Evolutionary conservation across 202 grass and related monocot species (phyloP).

Genomic region (Setaria italica): DNA sequence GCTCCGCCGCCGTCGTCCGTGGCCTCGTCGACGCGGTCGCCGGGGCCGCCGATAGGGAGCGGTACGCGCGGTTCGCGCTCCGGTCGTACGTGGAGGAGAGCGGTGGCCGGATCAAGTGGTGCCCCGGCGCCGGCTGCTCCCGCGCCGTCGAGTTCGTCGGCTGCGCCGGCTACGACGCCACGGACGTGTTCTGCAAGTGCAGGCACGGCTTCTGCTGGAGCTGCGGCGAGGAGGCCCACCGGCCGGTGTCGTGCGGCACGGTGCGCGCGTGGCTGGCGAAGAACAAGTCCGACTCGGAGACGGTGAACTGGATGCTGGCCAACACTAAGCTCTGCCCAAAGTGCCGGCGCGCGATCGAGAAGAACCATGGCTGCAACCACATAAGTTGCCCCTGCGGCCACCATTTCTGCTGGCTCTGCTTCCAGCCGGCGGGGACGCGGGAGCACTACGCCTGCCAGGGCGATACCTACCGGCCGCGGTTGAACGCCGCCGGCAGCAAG

Average conservation of each 20-base stretch:
- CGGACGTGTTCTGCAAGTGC: slow-evolving; percentile 32
- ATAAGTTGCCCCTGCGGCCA: slow-evolving; percentile 34
- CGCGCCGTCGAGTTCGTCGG: slow-evolving; percentile 6
- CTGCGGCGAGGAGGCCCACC: slow-evolving; percentile 48
- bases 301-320: slow-evolving; percentile 20
- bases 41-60: not conserved
- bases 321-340: slow-evolving; percentile 43
- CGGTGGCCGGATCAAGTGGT: slow-evolving; percentile 32
- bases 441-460: not conserved
- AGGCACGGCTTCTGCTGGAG: slow-evolving; percentile 38
- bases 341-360: slow-evolving; percentile 40
- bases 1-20: not conserved
- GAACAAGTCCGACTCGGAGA: slow-evolving; percentile 16
- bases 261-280: slow-evolving; percentile 37
- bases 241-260: slow-evolving; percentile 34
- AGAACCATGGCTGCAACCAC: slow-evolving; percentile 45
- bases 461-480: not conserved
- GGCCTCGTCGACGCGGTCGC: slow-evolving; percentile 24
- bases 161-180: not conserved
- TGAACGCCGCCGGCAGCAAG: too few species aligned
- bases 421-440: not conserved
- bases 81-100: slow-evolving; percentile 45
- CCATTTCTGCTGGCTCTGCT: slow-evolving; percentile 39
- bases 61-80: slow-evolving; percentile 26
- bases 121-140: slow-evolving; percentile 25